phyloP scores from a whole-genome alignment of 78 protist genomes.

The Cavenderia fasciculata region DNA sequence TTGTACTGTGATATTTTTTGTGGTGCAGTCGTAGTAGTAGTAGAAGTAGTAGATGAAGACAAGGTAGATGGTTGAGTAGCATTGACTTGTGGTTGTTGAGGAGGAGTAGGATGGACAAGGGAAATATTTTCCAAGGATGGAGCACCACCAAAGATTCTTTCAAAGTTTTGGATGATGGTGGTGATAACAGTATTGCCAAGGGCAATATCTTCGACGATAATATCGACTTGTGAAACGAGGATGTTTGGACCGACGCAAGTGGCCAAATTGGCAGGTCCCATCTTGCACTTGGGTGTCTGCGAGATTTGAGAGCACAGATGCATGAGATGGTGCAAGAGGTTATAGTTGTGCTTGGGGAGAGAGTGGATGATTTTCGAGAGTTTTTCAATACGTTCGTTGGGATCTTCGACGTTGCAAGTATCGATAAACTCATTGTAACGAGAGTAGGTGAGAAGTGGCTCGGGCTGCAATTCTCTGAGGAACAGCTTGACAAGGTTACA shows the following conservation, averaged over 20 bases:
- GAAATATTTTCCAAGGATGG: too few relatives aligned
- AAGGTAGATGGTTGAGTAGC: slow-evolving; percentile 2
- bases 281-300: slow-evolving; percentile 24
- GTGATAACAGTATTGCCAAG: slow-evolving; percentile 70
- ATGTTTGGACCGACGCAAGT: slow-evolving; percentile 76
- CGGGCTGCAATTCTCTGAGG: slow-evolving; percentile 68
- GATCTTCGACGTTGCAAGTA: slow-evolving; percentile 53
- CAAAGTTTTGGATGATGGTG: slow-evolving; percentile 71
- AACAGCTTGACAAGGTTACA: slow-evolving; percentile 54
- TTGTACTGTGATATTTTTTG: neutral
- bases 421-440: slow-evolving; percentile 69
- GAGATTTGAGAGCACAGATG: slow-evolving; percentile 39
- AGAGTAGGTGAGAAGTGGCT: slow-evolving; percentile 55
- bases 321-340: slow-evolving; percentile 36
- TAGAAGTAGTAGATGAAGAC: neutral
- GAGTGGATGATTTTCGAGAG: slow-evolving; percentile 3
- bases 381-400: slow-evolving; percentile 31
- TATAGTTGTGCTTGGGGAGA: slow-evolving; percentile 61
- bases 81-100: neutral
- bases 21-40: too few relatives aligned
- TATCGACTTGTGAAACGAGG: slow-evolving; percentile 49
- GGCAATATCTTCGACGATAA: slow-evolving; percentile 71
- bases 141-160: slow-evolving; percentile 59
- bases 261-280: slow-evolving; percentile 76
- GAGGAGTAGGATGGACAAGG: too few relatives aligned